These are phyloP conservation scores for Calonectria crousiana DNA, from an alignment of 2,329 filamentous ascomycete genomes.

Conservation along the genomic window DNA sequence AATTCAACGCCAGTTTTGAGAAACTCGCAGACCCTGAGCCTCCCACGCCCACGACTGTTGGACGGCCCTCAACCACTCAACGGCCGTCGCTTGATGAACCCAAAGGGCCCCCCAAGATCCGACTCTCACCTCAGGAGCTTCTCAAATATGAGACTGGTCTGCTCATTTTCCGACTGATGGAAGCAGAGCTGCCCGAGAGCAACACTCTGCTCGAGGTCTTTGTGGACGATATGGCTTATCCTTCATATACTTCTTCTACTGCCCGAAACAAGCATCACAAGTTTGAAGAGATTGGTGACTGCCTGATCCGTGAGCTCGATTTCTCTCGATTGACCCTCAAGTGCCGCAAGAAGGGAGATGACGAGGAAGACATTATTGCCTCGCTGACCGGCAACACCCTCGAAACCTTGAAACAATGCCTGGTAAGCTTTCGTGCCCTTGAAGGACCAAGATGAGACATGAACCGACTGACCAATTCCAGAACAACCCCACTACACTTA, in stretches of 20 bases:
- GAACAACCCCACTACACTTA: slow-evolving; percentile 90
- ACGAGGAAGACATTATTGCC: slow-evolving; percentile 82
- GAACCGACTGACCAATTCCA: slow-evolving; percentile 50
- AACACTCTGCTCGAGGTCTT: slow-evolving; percentile 86
- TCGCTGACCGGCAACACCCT: slow-evolving; percentile 88
- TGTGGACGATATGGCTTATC: slow-evolving; percentile 95
- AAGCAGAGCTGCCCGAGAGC: slow-evolving; percentile 83
- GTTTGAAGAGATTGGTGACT: slow-evolving; percentile 95
- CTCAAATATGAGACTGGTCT: slow-evolving; percentile 90
- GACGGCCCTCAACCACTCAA: slow-evolving; percentile 57
- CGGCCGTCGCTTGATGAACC: slow-evolving; percentile 55
- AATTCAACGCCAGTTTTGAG: slow-evolving; percentile 55
- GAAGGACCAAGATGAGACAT: neutral
- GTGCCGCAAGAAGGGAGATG: slow-evolving; percentile 83
- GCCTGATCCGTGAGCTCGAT: slow-evolving; percentile 96
- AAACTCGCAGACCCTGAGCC: slow-evolving; percentile 42
- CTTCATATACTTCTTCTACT: slow-evolving; percentile 85
- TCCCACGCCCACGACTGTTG: slow-evolving; percentile 54
- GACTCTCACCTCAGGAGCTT: slow-evolving; percentile 83
- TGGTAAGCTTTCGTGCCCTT: slow-evolving; percentile 68
- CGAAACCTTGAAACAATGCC: slow-evolving; percentile 86
- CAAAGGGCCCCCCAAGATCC: slow-evolving; percentile 79
- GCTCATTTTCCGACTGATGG: slow-evolving; percentile 93
- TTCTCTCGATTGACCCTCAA: slow-evolving; percentile 93
- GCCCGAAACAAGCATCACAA: slow-evolving; percentile 76